Evolutionary conservation across 306 rosid genomes (phyloP), one percentile per base, ranked within the genome.

Genomic region (Macrotyloma uniflorum): DNA sequence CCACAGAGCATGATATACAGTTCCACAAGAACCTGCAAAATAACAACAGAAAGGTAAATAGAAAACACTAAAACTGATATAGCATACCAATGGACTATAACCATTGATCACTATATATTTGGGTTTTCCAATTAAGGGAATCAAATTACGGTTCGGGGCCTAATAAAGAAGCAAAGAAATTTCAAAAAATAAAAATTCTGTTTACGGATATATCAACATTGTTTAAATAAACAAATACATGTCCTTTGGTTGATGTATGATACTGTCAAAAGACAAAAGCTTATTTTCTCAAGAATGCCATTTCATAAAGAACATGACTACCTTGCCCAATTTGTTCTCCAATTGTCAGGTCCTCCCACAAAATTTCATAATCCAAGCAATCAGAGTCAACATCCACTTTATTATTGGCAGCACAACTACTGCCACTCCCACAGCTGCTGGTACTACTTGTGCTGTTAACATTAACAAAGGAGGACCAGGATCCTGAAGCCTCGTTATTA

Each of bases 321-420:
- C 99, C 99, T 93, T 96, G 99, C 65, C 99, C 99, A 80, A 96
- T 89, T 76, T 84, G 93, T 79, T 93, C 99, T 82, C 99, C 97
- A 75, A 93, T 84, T 50, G 89, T 86, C 77, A 96, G 72, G 87
- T 96, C 99, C 85, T 96, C 99, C 99, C 98, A 96, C 84, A 90
- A 77, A 81, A 96, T 96, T 90, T 96, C 99, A 59, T 80, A 90
- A 87, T 96, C 98, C 88, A 91, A 80, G 83, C 93, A 87, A 86
- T 96, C 98, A 15, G 85, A 76, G 58, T 96, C 97, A 62, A 86
- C 57, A 45, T 93, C 99, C 58, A 86, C 85, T 86, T 90, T 96
- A 85, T 85, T 93, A 77, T 76, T 80, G 67, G 88, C 80, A 36
- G 93, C 83, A 73, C 70, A 82, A 75, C 96, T 93, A 85, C 89